Evolutionary conservation across 2,329 filamentous ascomycete genomes (phyloP).

Genomic region (Xylaria sp.): DNA sequence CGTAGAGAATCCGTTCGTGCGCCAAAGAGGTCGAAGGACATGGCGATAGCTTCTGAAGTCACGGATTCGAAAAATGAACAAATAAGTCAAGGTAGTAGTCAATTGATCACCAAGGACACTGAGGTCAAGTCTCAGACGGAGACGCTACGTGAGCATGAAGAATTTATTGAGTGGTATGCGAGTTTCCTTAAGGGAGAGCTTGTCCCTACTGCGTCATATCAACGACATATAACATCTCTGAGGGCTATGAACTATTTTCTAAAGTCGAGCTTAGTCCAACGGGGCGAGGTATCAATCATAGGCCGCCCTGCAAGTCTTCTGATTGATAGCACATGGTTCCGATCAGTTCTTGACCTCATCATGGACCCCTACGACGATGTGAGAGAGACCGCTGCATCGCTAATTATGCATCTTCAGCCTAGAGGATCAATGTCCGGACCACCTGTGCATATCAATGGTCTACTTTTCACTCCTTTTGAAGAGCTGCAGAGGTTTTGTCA

Average conservation of each 20-base stretch:
- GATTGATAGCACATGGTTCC: slow-evolving; percentile 63
- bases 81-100: not conserved
- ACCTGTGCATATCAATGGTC: slow-evolving; percentile 18
- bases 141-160: slow-evolving; percentile 62
- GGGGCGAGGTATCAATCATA: slow-evolving; percentile 60
- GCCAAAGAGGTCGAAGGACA: slow-evolving; percentile 48
- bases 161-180: slow-evolving; percentile 80
- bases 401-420: slow-evolving; percentile 62
- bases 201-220: slow-evolving; percentile 84
- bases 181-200: slow-evolving; percentile 78
- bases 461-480: slow-evolving; percentile 39
- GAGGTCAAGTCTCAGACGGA: slow-evolving; percentile 44
- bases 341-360: slow-evolving; percentile 79
- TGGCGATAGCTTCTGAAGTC: not conserved
- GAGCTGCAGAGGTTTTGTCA: slow-evolving; percentile 60
- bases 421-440: slow-evolving; percentile 46
- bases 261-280: slow-evolving; percentile 55
- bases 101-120: slow-evolving; percentile 26
- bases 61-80: not conserved
- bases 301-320: slow-evolving; percentile 52
- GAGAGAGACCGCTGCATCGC: slow-evolving; percentile 65
- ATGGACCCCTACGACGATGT: slow-evolving; percentile 96
- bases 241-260: slow-evolving; percentile 76
- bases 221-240: slow-evolving; percentile 84
- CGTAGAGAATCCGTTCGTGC: slow-evolving; percentile 50